Percentiles rank a stretch among this genome's conserved stretches.
Evolutionary conservation across 2,329 filamentous ascomycete genomes (phyloP).

Genomic region (Scytalidium sp.): DNA sequence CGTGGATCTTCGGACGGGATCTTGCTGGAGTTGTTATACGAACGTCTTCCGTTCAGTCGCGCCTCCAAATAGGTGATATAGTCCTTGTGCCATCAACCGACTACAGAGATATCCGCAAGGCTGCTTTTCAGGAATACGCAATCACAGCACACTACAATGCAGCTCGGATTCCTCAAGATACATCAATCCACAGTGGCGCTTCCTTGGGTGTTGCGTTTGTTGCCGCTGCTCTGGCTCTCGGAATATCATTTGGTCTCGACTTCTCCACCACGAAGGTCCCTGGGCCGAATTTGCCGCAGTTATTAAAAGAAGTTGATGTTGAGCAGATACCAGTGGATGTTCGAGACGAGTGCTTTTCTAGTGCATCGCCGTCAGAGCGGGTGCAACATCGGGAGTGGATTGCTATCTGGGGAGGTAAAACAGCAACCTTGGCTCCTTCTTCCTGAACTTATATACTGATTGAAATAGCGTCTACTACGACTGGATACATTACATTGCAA

Average conservation of each 20-base stretch:
- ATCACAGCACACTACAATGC: slow-evolving; percentile 32
- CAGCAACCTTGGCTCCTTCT: slow-evolving; percentile 39
- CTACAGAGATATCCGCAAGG: slow-evolving; percentile 9
- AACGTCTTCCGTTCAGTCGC: slow-evolving; percentile 33
- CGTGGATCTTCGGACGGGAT: slow-evolving; percentile 35
- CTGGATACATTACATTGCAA: slow-evolving; percentile 61
- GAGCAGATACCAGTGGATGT: slow-evolving; percentile 56
- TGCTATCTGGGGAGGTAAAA: slow-evolving; percentile 67
- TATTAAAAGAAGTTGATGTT: slow-evolving; percentile 43
- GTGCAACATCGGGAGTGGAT: slow-evolving; percentile 62
- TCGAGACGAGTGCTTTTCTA: slow-evolving; percentile 55
- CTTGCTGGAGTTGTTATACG: slow-evolving; percentile 58
- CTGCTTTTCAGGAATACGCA: slow-evolving; percentile 38
- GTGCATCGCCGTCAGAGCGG: slow-evolving; percentile 47
- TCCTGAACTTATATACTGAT: background rate
- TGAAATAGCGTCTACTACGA: slow-evolving; percentile 59
- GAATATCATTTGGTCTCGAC: slow-evolving; percentile 65
- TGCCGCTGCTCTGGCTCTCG: slow-evolving; percentile 60
- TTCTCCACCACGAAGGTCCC: slow-evolving; percentile 45
- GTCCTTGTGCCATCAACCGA: slow-evolving; percentile 25
- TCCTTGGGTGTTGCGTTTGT: slow-evolving; percentile 34
- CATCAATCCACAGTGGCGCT: slow-evolving; percentile 1
- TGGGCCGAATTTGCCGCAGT: slow-evolving; percentile 53
- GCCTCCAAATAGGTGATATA: slow-evolving; percentile 53
- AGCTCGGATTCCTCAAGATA: background rate